Evolutionary conservation across 73 alveolate genomes (phyloP).

Genomic region (Stentor roeselii): DNA sequence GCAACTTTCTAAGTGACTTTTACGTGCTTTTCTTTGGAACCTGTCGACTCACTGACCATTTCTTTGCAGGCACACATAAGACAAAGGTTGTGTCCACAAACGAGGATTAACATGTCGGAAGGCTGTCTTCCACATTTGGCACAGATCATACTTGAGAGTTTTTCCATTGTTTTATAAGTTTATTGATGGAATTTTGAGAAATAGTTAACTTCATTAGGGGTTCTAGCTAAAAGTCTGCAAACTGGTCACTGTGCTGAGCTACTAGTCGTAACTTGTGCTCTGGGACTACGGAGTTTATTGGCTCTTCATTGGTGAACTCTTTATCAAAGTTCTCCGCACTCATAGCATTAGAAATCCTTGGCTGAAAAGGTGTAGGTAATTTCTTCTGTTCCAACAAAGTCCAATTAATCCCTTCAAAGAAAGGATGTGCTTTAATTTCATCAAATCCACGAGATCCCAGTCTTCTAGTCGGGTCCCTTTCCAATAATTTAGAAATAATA

Average conservation of each 20-base stretch:
- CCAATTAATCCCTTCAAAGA: conserved; percentile 68
- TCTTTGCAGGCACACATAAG: conserved; percentile 73
- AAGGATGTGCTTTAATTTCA: conserved; percentile 74
- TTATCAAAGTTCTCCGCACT: conserved; percentile 59
- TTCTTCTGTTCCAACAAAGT: conserved; percentile 2
- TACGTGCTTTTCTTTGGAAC: conserved; percentile 48
- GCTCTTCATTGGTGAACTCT: conserved; percentile 45
- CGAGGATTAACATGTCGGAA: conserved; percentile 66
- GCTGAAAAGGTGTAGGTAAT: not conserved
- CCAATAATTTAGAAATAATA: conserved; percentile 39
- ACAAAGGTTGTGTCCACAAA: conserved; percentile 87
- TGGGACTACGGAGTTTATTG: conserved; percentile 40
- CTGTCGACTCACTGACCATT: conserved; percentile 56
- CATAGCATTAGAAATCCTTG: no score
- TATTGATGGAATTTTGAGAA: no score
- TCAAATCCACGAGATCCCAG: conserved; percentile 42
- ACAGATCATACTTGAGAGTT: conserved; percentile 34
- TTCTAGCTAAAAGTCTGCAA: no score
- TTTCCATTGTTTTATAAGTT: no score
- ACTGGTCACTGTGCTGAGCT: no score
- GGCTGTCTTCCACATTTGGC: conserved; percentile 65
- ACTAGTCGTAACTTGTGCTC: no score
- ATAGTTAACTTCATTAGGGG: no score
- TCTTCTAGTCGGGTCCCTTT: conserved; percentile 48
- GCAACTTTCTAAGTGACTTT: conserved; percentile 57